Evolutionary conservation across 2,329 filamentous ascomycete genomes (phyloP), one percentile per base, ranked within the genome.

Genomic region (Colletotrichum australisinense): DNA sequence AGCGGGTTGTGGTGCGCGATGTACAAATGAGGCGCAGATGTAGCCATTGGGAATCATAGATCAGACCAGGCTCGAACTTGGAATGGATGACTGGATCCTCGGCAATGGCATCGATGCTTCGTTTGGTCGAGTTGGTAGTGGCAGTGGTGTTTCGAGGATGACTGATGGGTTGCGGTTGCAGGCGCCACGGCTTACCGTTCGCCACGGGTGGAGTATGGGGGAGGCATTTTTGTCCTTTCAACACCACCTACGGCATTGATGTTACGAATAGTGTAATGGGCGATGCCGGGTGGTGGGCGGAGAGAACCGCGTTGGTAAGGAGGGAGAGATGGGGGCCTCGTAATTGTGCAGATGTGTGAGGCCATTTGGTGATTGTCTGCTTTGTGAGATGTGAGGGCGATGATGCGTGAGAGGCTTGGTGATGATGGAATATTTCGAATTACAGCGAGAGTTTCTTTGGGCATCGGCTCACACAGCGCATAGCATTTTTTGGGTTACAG

Each of bases 321-420:
- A 35, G 46, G 28, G 28, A 12, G 32, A 22, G 28, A 26, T 24
- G 32, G 49, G 55, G 60, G 32, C 28, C 64, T 62, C 55, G 70
- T 73, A 73, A 73, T 73, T n/a, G 35, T 70, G 66, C 66, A 73
- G 70, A 38, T 63, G 26, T 30, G 63, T 22, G 22, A 65, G 63
- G 52, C 63, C 52, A 65, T 42, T 65, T 35, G 53, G 32, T 2
- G 7, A 19, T 28, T 1, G 16, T 30, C 11, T 52, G 28, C 9
- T 57, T 30, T 63, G 60, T 69, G 65, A 69, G 35, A 72, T 69
- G 65, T 69, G 69, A 72, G 69, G 32, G 28, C 26, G 42, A 63
- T 52, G 38, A 46, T 28, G 30, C 11, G n/a, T 22, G 24, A 6
- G 24, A 14, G 57, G 19, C 11, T 24, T 16, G 12, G 8, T 58